Conservation (phyloP, 257 asterid genomes). For the Solanum chiquidenum region DNA sequence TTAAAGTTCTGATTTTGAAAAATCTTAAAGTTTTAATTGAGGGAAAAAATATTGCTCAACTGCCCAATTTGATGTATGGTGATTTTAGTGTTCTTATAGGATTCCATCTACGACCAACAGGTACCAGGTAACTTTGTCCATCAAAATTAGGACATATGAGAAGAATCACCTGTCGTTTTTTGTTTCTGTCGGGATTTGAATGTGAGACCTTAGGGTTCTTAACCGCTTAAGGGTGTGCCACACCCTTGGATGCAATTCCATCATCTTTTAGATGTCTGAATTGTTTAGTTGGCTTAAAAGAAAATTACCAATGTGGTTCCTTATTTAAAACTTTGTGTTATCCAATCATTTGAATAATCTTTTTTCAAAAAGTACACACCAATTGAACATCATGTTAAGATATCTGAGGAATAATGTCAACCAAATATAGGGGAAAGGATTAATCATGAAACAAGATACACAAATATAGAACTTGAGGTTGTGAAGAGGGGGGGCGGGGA, state of each 20-base stretch:
- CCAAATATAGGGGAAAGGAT: background rate
- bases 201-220: background rate
- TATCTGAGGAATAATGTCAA: background rate
- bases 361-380: background rate
- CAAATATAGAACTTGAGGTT: background rate
- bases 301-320: background rate
- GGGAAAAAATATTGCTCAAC: background rate
- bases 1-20: background rate
- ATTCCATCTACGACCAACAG: too few species aligned
- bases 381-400: background rate
- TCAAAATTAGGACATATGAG: background rate
- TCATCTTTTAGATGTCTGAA: background rate
- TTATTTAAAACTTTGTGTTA: background rate
- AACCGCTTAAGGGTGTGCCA: background rate
- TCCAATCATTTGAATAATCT: background rate
- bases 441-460: background rate
- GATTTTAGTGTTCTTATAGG: background rate
- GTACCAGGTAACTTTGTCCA: too few species aligned
- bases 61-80: background rate
- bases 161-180: background rate
- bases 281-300: background rate
- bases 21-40: background rate
- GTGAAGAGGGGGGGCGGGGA: background rate
- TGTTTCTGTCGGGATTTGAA: background rate
- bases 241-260: background rate